A percentile compares a stretch with the other conserved stretches of the same genome.
Conservation (phyloP, 2,329 filamentous ascomycete species). For the Penicillium sp. region DNA sequence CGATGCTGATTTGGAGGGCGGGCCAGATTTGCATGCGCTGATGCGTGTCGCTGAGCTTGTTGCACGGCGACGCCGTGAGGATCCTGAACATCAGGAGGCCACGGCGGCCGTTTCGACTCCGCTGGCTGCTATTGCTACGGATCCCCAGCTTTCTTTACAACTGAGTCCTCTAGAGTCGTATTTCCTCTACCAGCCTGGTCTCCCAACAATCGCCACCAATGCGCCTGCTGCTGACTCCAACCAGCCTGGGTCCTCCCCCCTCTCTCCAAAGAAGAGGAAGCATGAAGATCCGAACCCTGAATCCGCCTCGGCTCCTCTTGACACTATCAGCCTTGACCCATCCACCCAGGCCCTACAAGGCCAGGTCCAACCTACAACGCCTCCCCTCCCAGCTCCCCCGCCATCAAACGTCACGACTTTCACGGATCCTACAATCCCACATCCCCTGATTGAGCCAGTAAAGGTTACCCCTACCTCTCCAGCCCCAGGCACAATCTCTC, state of each 20-base stretch:
- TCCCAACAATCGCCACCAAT: background rate
- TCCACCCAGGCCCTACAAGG: conserved; percentile 17
- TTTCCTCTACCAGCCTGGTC: conserved; percentile 45
- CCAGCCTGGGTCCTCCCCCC: background rate
- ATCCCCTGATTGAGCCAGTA: background rate
- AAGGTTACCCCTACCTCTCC: background rate
- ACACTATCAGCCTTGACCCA: background rate
- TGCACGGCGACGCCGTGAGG: conserved; percentile 40
- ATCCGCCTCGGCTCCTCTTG: background rate
- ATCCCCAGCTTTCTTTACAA: conserved; percentile 13
- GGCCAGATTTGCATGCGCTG: conserved; percentile 47
- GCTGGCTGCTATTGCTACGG: background rate
- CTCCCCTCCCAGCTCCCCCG: conserved; percentile 14
- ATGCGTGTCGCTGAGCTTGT: conserved; percentile 48
- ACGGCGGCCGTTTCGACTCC: background rate
- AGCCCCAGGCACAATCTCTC: conserved; percentile 48
- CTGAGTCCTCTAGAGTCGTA: conserved; percentile 33
- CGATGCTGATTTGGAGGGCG: conserved; percentile 40
- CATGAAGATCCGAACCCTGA: conserved; percentile 14
- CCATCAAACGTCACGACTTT: conserved; percentile 3
- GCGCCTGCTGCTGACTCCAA: background rate
- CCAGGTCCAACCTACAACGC: conserved; percentile 14
- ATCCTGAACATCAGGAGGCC: conserved; percentile 10
- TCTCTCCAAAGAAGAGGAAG: conserved; percentile 23
- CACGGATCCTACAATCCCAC: background rate